These are phyloP conservation scores for Stephania cephalantha DNA, from an alignment of 164 flowering plant genomes.

Conservation along the genomic window DNA sequence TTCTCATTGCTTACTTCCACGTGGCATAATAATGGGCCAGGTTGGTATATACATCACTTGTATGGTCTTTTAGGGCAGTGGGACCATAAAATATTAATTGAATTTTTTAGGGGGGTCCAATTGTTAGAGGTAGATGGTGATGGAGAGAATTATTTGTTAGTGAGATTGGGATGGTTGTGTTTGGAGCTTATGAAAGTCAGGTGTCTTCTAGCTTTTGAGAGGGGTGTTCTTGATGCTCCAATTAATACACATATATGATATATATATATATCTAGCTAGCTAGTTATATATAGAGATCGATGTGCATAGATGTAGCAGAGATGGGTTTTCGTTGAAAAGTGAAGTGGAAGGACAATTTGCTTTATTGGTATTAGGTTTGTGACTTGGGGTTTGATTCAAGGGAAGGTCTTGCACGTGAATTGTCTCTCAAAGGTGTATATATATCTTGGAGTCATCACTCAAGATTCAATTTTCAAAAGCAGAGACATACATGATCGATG, in stretches of 20 bases:
- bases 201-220: constrained; percentile 21
- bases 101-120: constrained; percentile 12
- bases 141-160: constrained; percentile 4
- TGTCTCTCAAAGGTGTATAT: not conserved
- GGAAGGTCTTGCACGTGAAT: not conserved
- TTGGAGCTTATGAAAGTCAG: constrained; percentile 24
- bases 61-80: too few relatives aligned
- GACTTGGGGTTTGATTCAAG: not conserved
- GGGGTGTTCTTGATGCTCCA: constrained; percentile 1
- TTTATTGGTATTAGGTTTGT: not conserved
- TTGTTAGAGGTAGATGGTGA: constrained; percentile 1
- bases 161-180: constrained; percentile 5
- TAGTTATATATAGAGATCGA: not conserved
- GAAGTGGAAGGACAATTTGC: not conserved
- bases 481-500: too few relatives aligned
- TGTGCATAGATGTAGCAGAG: not conserved
- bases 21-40: not conserved
- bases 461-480: constrained; percentile 12
- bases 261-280: too few relatives aligned
- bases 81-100: constrained; percentile 5
- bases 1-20: not conserved
- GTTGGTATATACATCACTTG: not conserved
- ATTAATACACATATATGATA: not conserved
- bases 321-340: constrained; percentile 8
- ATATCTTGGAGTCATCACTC: constrained; percentile 4